Conservation (phyloP, 2,329 filamentous ascomycete genomes). For the Hymenoscyphus fraxineus region DNA sequence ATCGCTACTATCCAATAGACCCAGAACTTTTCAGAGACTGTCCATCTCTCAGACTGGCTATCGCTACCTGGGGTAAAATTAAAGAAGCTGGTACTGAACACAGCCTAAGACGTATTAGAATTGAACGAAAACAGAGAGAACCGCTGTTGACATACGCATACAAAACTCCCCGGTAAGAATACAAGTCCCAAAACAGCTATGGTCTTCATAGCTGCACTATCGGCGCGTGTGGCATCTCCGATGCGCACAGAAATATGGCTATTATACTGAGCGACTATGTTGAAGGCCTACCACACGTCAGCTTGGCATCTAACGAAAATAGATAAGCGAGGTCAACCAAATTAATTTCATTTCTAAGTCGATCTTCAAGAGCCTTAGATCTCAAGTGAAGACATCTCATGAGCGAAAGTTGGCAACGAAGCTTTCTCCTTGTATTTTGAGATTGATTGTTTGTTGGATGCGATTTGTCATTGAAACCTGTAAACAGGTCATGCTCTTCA, state of each 20-base stretch:
- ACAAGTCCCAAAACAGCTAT: slow-evolving; percentile 34
- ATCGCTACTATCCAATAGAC: slow-evolving; percentile 7
- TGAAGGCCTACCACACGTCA: slow-evolving; percentile 33
- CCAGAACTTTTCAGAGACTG: slow-evolving; percentile 5
- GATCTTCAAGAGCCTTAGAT: slow-evolving; percentile 10
- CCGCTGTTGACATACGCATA: slow-evolving; percentile 40
- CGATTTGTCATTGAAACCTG: too few species aligned
- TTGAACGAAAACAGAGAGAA: background rate
- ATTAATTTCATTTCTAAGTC: slow-evolving; percentile 15
- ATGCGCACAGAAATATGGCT: slow-evolving; percentile 39
- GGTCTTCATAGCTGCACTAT: slow-evolving; percentile 44
- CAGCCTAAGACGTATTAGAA: background rate
- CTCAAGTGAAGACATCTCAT: slow-evolving; percentile 11
- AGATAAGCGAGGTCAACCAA: background rate
- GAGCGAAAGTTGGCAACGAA: slow-evolving; percentile 5
- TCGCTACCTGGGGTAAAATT: background rate
- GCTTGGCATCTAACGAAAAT: background rate
- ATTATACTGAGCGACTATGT: slow-evolving; percentile 43
- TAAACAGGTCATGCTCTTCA: slow-evolving; percentile 3
- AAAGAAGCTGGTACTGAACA: slow-evolving; percentile 8
- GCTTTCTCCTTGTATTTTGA: background rate
- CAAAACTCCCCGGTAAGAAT: slow-evolving; percentile 57
- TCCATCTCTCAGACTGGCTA: background rate
- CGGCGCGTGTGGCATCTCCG: slow-evolving; percentile 39
- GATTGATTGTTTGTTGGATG: background rate